These are phyloP conservation scores for Eucalyptus regnans DNA, from an alignment of 345 rosid species.

Conservation along the genomic window DNA sequence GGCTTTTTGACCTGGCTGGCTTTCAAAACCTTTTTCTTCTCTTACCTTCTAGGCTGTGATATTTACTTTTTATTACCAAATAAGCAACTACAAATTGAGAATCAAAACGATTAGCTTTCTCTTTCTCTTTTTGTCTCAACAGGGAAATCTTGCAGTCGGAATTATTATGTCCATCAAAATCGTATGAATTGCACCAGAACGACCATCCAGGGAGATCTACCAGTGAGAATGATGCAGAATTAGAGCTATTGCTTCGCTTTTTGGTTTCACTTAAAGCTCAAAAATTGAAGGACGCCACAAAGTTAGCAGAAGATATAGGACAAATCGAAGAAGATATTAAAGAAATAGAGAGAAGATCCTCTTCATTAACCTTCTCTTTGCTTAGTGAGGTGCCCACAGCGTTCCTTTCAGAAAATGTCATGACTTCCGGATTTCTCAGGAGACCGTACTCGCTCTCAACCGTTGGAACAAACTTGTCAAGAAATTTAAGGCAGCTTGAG, in stretches of 20 bases:
- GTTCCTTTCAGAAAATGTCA: conserved; percentile 6
- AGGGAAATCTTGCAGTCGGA: conserved; percentile 85
- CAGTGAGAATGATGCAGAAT: conserved; percentile 33
- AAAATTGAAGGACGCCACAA: conserved; percentile 50
- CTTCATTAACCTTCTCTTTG: conserved; percentile 10
- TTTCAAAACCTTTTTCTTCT: background rate
- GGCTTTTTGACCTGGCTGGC: background rate
- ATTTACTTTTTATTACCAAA: background rate
- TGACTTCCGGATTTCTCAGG: background rate
- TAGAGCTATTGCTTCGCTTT: conserved; percentile 57
- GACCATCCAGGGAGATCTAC: conserved; percentile 13
- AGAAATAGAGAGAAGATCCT: conserved; percentile 46
- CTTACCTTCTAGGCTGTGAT: background rate
- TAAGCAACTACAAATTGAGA: background rate
- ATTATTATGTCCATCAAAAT: conserved; percentile 13
- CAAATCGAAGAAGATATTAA: conserved; percentile 61
- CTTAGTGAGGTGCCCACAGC: conserved; percentile 1
- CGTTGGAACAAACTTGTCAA: conserved; percentile 36
- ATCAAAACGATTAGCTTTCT: background rate
- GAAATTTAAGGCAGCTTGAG: conserved; percentile 57
- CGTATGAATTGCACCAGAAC: conserved; percentile 8
- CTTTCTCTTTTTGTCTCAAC: conserved; percentile 2
- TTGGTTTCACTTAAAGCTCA: conserved; percentile 45
- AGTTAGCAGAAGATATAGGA: conserved; percentile 42
- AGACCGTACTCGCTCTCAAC: conserved; percentile 6